Evolutionary conservation across 352 stramenopile species (phyloP).

Genomic region (Thalassiosira allenii): DNA sequence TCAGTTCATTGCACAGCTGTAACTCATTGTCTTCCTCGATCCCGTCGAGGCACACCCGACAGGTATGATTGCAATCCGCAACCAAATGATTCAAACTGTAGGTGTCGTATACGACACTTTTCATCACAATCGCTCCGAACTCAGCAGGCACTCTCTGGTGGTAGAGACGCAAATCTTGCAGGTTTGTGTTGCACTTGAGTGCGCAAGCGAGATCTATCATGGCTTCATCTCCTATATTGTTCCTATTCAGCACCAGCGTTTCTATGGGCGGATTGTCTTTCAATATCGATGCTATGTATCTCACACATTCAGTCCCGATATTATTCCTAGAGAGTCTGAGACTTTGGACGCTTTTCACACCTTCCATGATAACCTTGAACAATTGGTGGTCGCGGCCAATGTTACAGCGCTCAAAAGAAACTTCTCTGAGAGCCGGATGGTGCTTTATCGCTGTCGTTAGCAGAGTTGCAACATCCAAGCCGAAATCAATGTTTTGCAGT

Average conservation of each 20-base stretch:
- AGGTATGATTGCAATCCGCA: not conserved
- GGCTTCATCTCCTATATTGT: not conserved
- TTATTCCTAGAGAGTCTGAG: not conserved
- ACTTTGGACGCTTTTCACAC: not conserved
- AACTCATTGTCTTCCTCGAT: too few species aligned
- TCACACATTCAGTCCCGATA: not conserved
- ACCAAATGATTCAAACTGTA: not conserved
- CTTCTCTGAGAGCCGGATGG: not conserved
- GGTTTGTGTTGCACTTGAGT: not conserved
- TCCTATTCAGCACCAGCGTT: not conserved
- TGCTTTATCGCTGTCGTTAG: not conserved
- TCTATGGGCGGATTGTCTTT: not conserved
- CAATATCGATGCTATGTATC: not conserved
- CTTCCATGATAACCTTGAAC: not conserved
- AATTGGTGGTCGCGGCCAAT: not conserved
- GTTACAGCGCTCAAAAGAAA: not conserved
- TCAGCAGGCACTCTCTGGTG: not conserved
- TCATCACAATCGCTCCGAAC: not conserved
- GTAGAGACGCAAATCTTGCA: not conserved
- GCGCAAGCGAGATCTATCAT: not conserved
- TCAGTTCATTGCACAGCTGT: not conserved
- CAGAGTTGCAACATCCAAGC: not conserved
- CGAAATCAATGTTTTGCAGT: too few species aligned
- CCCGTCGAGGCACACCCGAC: not conserved
- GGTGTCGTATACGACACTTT: not conserved